Base-by-base conservation (phyloP, 768 basidiomycete genomes). In the Steccherinum ochraceum region DNA sequence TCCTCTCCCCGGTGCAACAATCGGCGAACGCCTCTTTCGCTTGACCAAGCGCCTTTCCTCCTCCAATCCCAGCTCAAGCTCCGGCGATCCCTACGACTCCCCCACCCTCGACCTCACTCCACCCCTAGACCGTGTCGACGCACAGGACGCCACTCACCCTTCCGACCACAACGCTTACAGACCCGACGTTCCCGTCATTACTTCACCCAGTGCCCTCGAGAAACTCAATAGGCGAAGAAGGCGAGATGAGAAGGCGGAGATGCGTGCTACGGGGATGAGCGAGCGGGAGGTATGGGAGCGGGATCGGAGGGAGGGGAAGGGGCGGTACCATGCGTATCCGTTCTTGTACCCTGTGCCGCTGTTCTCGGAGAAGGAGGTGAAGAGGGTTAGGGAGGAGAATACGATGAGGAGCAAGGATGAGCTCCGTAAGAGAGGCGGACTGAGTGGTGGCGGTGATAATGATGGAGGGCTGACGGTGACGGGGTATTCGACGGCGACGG, bases 111-210 rank as follows among this genome's bases (percentile, higher is more conserved):
- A 66, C 50, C 56, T 68, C 42, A 67, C 73, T 42, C 54, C 67
- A 2, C 67, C 69, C 0, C 61, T 64, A 5, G 56, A 64, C 23
- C 66, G 64, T 18, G 56, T 58, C 12, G 72, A 74, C 39, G 65
- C 72, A 23, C 67, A 74, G 49, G 68, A 69, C 0, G 76, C 74
- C 0, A 81, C 81, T 0, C 80, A 83, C 56, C 75, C 81, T 0
- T 79, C 78, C 54, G 69, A 78, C 41, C 80, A 83, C 57, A 76
- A 78, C 52, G 67, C 76, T 0, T 65, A 77, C 21, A 42, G 26
- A 24, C 24, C 12, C 18, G 49, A 41, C 16, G 19, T 47, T 4
- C 42, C 30, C 12, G 16, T 49, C 23, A 21, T 40, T 1, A 51
- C 18, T 2, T 7, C 1, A 11, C 20, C 42, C 41, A 43, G 21